A percentile compares a stretch with the other conserved stretches of the same genome.
These are phyloP conservation scores for Camelina sativa DNA, from an alignment of 345 rosid species.

Conservation along the genomic window DNA sequence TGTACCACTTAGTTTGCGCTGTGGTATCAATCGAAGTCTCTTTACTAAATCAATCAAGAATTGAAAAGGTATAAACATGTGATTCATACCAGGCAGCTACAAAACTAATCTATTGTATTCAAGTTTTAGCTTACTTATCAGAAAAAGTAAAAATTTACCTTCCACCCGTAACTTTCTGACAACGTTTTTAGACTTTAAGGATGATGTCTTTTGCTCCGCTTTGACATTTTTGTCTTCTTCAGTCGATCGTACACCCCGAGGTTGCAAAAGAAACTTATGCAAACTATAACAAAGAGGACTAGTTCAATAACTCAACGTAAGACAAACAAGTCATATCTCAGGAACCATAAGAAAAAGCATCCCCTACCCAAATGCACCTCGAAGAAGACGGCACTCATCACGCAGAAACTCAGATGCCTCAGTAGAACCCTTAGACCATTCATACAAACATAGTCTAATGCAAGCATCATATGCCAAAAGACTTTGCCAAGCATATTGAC, in stretches of 20 bases:
- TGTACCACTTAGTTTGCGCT: slow-evolving; percentile 70
- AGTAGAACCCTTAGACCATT: slow-evolving; percentile 86
- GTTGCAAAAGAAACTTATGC: slow-evolving; percentile 86
- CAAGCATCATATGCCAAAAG: slow-evolving; percentile 95
- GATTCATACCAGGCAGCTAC: slow-evolving; percentile 12
- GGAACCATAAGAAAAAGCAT: slow-evolving; percentile 29
- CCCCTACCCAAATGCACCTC: slow-evolving; percentile 91
- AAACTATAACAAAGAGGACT: slow-evolving; percentile 48
- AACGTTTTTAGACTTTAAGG: slow-evolving; percentile 62
- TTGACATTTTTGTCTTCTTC: slow-evolving; percentile 52
- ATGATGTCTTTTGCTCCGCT: slow-evolving; percentile 52
- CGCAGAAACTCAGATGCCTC: slow-evolving; percentile 95
- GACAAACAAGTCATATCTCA: background rate
- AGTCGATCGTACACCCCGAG: slow-evolving; percentile 61
- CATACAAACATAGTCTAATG: slow-evolving; percentile 74
- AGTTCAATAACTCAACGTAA: slow-evolving; percentile 7
- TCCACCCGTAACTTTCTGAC: slow-evolving; percentile 87
- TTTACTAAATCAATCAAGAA: slow-evolving; percentile 58
- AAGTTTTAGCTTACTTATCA: background rate
- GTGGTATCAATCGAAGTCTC: slow-evolving; percentile 75
- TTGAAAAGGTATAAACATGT: slow-evolving; percentile 14
- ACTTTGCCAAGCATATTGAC: slow-evolving; percentile 93
- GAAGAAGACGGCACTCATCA: slow-evolving; percentile 85
- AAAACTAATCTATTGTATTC: background rate
- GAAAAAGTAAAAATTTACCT: slow-evolving; percentile 54